These are phyloP conservation scores for Myxozyma mucilagina DNA, from an alignment of 805 yeast genomes.

Conservation along the genomic window DNA sequence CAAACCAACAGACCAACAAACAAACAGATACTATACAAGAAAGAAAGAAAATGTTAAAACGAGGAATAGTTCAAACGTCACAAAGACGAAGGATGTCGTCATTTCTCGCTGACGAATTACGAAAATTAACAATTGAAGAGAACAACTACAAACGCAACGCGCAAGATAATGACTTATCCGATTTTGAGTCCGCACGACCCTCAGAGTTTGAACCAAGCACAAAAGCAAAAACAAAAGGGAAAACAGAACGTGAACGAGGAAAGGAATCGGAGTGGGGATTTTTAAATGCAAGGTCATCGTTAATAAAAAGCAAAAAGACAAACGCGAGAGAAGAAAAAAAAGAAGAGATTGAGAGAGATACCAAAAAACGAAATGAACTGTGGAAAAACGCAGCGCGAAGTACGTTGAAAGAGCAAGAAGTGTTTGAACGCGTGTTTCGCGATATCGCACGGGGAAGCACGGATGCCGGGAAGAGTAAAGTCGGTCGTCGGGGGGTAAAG, in stretches of 20 bases:
- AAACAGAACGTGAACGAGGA: too few species aligned
- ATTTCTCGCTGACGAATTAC: slow-evolving; percentile 6
- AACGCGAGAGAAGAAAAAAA: neutral
- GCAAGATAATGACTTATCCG: too few species aligned
- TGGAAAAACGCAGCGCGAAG: slow-evolving; percentile 13
- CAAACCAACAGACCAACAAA: too few species aligned
- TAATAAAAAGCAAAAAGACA: neutral
- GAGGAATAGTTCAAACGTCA: too few species aligned
- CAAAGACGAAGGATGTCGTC: neutral
- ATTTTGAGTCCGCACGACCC: too few species aligned
- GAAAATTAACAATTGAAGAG: neutral
- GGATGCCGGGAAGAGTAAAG: neutral
- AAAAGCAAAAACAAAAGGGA: neutral
- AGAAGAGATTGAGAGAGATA: neutral
- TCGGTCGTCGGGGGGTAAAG: neutral
- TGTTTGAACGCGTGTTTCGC: slow-evolving; percentile 22
- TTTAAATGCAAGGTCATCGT: neutral
- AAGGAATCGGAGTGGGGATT: neutral
- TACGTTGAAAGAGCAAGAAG: slow-evolving; percentile 17
- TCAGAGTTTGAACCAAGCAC: too few species aligned
- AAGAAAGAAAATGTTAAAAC: too few species aligned
- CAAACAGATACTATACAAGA: too few species aligned
- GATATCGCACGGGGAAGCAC: slow-evolving; percentile 6
- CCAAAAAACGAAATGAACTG: neutral
- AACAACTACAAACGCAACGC: neutral